phyloP scores from a whole-genome alignment of 2,329 filamentous ascomycete species.

The Diplocarpon rosae region DNA sequence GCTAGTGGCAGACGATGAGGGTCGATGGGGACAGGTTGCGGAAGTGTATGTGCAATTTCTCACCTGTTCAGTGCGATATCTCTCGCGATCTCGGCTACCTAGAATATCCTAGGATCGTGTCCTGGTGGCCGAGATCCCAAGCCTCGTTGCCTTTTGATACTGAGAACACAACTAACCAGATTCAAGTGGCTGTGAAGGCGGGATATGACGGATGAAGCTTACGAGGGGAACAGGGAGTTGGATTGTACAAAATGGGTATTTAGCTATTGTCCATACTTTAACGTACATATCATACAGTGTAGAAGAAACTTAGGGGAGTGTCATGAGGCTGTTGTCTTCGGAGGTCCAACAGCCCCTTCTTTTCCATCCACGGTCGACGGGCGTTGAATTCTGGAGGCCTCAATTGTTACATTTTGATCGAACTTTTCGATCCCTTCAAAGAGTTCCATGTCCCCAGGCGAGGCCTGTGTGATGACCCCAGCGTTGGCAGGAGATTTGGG shows the following conservation, averaged over 20 bases:
- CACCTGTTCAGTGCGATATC: too few species aligned
- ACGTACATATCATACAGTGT: too few species aligned
- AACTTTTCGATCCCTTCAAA: conserved; percentile 35
- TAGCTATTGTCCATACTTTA: neutral
- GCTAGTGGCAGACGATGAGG: conserved; percentile 58
- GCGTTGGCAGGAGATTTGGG: conserved; percentile 21
- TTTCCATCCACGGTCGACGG: neutral
- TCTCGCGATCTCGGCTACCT: too few species aligned
- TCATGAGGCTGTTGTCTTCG: neutral
- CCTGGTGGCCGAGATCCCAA: too few species aligned
- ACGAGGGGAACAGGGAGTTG: neutral
- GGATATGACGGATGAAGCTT: neutral
- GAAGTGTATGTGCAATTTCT: too few species aligned
- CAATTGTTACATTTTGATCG: neutral
- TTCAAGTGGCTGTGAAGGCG: conserved; percentile 38
- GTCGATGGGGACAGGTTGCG: conserved; percentile 55
- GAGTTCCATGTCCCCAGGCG: conserved; percentile 31
- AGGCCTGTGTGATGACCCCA: conserved; percentile 23
- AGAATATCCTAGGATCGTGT: too few species aligned
- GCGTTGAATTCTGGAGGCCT: neutral
- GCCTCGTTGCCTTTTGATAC: too few species aligned
- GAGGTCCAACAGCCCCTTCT: neutral
- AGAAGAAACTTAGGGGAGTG: neutral
- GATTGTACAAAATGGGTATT: neutral
- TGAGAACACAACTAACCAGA: conserved; percentile 5